phyloP scores from a whole-genome alignment of 371 early-diverging fungal species.

The Syncephalastrum monosporum region DNA sequence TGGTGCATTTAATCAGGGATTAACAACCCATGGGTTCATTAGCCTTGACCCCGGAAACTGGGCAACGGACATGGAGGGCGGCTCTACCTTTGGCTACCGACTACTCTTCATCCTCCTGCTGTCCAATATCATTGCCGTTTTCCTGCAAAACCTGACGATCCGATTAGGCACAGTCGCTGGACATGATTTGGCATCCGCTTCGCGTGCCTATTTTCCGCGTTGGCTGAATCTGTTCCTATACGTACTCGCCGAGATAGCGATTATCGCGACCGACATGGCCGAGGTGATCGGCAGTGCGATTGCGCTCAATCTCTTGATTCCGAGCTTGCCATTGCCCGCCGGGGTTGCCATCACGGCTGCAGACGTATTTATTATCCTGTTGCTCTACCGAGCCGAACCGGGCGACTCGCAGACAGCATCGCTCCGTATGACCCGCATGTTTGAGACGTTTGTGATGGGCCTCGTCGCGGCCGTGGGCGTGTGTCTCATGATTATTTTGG shows the following conservation, averaged over 20 bases:
- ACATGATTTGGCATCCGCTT: conserved; percentile 71
- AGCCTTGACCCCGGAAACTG: conserved; percentile 78
- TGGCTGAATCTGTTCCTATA: conserved; percentile 63
- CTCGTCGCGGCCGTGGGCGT: conserved; percentile 68
- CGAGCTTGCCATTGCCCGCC: conserved; percentile 62
- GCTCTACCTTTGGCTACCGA: conserved; percentile 73
- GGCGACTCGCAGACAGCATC: conserved; percentile 26
- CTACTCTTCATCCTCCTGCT: conserved; percentile 71
- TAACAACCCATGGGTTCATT: neutral
- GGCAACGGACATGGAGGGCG: conserved; percentile 74
- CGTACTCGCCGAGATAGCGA: conserved; percentile 72
- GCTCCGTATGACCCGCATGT: conserved; percentile 51
- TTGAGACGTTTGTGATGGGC: conserved; percentile 65
- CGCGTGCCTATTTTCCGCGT: conserved; percentile 56
- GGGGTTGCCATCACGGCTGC: conserved; percentile 79
- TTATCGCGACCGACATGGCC: conserved; percentile 76
- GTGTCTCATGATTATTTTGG: conserved; percentile 65
- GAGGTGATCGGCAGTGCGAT: conserved; percentile 88
- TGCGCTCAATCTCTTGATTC: conserved; percentile 77
- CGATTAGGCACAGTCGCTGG: conserved; percentile 80
- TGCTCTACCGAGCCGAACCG: conserved; percentile 61
- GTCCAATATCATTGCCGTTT: conserved; percentile 76
- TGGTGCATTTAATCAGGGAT: neutral
- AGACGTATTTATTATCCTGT: conserved; percentile 74
- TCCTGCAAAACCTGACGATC: conserved; percentile 76